phyloP scores from a whole-genome alignment of 331 rosid genomes.

The Dryas integrifolia region DNA sequence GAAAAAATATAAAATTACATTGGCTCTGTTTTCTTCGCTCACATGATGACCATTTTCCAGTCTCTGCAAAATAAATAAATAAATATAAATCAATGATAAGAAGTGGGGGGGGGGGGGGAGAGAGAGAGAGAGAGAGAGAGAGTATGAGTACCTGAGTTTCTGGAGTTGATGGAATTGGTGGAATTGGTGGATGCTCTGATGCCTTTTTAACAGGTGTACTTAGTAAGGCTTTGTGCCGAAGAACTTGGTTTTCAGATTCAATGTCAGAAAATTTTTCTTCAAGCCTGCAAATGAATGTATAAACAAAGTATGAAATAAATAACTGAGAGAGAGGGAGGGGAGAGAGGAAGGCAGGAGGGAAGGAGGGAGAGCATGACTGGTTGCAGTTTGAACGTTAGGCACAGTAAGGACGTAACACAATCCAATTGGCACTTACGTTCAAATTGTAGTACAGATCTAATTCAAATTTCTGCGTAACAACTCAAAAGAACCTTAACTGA shows the following conservation, averaged over 20 bases:
- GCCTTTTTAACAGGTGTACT: constrained; percentile 55
- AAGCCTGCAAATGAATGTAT: constrained; percentile 56
- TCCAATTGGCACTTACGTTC: neutral
- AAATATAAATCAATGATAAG: constrained; percentile 3
- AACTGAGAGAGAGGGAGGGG: constrained; percentile 7
- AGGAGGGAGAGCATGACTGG: constrained; percentile 3
- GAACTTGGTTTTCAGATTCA: constrained; percentile 83
- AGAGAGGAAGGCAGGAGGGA: neutral
- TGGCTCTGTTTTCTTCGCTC: constrained; percentile 50
- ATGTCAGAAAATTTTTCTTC: constrained; percentile 83
- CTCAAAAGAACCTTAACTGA: constrained; percentile 30
- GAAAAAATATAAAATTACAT: constrained; percentile 39
- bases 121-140: constrained; percentile 14
- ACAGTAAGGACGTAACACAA: neutral
- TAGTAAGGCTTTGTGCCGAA: constrained; percentile 64
- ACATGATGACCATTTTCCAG: constrained; percentile 75
- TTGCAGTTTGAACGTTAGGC: neutral
- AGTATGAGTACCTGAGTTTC: constrained; percentile 14
- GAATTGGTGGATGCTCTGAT: constrained; percentile 62
- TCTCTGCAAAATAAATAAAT: constrained; percentile 49
- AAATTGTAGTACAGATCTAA: neutral
- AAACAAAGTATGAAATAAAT: constrained; percentile 28
- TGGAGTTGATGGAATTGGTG: constrained; percentile 39
- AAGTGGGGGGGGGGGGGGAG: neutral
- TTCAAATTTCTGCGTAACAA: neutral